These are phyloP conservation scores for Leccinum disarticulatum DNA, from an alignment of 768 basidiomycete species.

Conservation along the genomic window DNA sequence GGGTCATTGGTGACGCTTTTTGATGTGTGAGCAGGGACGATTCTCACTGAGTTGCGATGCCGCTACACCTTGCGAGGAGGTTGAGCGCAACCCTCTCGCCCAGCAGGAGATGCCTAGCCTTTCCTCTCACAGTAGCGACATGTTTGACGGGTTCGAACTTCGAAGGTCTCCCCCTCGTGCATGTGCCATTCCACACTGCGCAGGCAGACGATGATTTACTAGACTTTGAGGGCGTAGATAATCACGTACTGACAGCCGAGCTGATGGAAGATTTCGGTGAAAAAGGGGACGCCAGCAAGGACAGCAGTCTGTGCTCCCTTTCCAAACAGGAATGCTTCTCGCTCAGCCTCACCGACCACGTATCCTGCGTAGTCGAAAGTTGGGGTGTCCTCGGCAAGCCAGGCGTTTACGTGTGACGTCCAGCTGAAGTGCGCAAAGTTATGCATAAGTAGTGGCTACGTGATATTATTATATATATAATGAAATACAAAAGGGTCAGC, in stretches of 20 bases:
- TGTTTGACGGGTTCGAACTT: conserved; percentile 81
- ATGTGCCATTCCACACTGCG: conserved; percentile 92
- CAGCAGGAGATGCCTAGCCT: conserved; percentile 81
- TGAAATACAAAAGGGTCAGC: not conserved
- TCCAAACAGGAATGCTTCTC: conserved; percentile 86
- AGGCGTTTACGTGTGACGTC: conserved; percentile 75
- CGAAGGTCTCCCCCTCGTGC: conserved; percentile 77
- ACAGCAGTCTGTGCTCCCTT: conserved; percentile 80
- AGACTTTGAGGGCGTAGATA: not conserved
- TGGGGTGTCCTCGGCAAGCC: conserved; percentile 93
- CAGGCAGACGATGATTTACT: not conserved
- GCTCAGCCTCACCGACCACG: conserved; percentile 87
- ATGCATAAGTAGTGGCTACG: not conserved
- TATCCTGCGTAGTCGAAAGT: conserved; percentile 97
- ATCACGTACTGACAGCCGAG: conserved; percentile 85
- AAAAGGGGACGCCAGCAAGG: conserved; percentile 93
- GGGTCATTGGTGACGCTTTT: not conserved
- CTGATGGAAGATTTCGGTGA: conserved; percentile 87
- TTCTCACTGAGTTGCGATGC: conserved; percentile 90
- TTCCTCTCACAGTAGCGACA: conserved; percentile 89
- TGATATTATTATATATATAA: too few relatives aligned
- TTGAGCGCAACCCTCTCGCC: conserved; percentile 95
- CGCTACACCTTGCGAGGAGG: conserved; percentile 90
- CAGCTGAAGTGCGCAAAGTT: conserved; percentile 68
- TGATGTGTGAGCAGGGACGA: not conserved